Evolutionary conservation across 1,284 basidiomycete species (phyloP), one percentile per base, ranked within the genome.

Genomic region (Apiotrichum akiyoshidainum): DNA sequence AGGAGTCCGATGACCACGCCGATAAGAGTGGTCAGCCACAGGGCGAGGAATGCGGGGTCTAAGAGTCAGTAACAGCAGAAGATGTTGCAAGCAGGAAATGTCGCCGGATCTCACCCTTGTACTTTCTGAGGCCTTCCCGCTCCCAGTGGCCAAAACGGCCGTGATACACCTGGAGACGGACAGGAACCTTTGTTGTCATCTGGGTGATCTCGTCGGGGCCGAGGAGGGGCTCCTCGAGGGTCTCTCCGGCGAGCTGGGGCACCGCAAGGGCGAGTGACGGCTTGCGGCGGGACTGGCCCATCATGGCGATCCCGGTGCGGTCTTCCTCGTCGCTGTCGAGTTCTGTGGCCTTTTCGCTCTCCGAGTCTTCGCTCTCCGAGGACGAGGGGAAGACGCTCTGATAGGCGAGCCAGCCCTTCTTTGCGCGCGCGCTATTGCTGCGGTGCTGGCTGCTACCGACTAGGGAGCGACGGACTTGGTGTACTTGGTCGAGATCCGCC

Each of bases 341-440:
- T 46, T 72, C 75, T 3, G 71, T 72, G 39, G 70, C 64, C 63
- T 74, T 72, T 14, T 75, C 73, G 50, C 68, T 70, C 42, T 72
- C 69, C 17, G 54, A 57, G 0, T 64, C 65, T 17, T 70, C 67
- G 41, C 66, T 68, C 6, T 68, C 70, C 0, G 73, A 74, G 1
- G 69, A 70, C 9, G 75, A 66, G 0, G 77, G 78, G 45, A 77
- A 78, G 16, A 77, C 66, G 53, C 73, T 76, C 56, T 78, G 77
- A 65, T 79, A 76, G 4, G 77, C 77, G 2, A 77, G 61, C 78
- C 78, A 79, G 5, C 77, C 77, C 55, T 70, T 72, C 56, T 70
- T 72, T 46, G 31, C 58, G 47, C 61, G 57, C 19, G 46, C 21
- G 37, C 4, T 31, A 7, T 31, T 31, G 26, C 46, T 49, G 13